Evolutionary conservation across 2,329 filamentous ascomycete genomes (phyloP), one percentile per base, ranked within the genome.

Genomic region (Ophiocordyceps camponoti-saundersi): DNA sequence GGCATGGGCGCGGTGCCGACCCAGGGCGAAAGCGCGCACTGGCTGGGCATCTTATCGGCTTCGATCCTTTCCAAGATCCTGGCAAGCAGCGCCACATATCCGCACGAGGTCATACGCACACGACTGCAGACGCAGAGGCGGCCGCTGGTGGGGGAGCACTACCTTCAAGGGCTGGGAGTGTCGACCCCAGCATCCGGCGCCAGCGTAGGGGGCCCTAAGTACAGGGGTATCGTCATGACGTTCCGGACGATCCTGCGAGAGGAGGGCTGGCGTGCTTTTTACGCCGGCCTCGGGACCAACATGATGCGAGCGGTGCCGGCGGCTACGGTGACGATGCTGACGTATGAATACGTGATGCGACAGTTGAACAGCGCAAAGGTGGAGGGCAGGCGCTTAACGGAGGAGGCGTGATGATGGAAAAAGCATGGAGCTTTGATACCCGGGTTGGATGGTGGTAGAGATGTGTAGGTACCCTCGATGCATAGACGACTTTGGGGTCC

Each of bases 291-390:
- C 72, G 92, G 92, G 36, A 95, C 90, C 44, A 98, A 98, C 65
- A 85, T 98, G 79, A 87, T 96, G 71, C 78, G 92, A 48, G 92
- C 92, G 8, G 82, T 98, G 13, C 92, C 92, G 30, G 88, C 92
- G 21, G 90, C 92, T 20, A 94, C 94, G 57, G 95, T 94, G 23
- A 98, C 92, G 3, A 93, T 98, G 82, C 72, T 96, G 59, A 96
- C 90, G 13, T 98, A 95, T 59, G 92, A 98, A 66, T 92, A 82
- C 55, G 66, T 72, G 45, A 79, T 79, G 75, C 65, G 69, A 46
- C 60, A 65, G 47, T 61, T 79, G 20, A 72, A 72, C 50, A 59
- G 64, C 48, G 59, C 61, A 26, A 66, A 66, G 53, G 51, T 56
- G 2, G 62, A 67, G 15, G 69, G 67, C 44, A 59, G 55, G 45